Conservation (phyloP, 192 early-diverging fungal species). For the Coemansia sp. region DNA sequence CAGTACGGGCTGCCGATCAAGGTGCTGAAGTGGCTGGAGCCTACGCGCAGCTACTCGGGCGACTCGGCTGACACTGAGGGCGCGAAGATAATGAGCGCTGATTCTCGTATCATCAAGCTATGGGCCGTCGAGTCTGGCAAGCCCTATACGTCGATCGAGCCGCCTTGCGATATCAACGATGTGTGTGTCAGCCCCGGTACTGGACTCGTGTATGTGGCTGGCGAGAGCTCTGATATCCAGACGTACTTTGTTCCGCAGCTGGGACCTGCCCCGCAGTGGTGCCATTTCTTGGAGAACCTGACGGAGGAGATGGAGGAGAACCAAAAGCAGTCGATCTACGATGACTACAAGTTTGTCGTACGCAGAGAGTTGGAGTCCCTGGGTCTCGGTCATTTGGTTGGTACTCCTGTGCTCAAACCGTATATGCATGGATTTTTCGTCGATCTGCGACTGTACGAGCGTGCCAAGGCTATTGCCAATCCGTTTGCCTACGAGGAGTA, state of each 20-base stretch:
- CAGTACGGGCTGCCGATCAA: conserved; percentile 96
- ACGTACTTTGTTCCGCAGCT: conserved; percentile 91
- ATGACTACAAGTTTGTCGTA: conserved; percentile 98
- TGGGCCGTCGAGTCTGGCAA: conserved; percentile 88
- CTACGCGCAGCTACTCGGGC: conserved; percentile 22
- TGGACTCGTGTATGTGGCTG: conserved; percentile 88
- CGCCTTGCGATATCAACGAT: conserved; percentile 92
- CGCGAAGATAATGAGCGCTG: conserved; percentile 82
- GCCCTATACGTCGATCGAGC: conserved; percentile 91
- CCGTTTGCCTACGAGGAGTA: conserved; percentile 97
- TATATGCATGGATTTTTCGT: conserved; percentile 99
- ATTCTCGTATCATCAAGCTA: conserved; percentile 90
- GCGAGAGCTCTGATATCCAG: conserved; percentile 92
- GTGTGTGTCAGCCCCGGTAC: conserved; percentile 78
- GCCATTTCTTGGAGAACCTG: conserved; percentile 93
- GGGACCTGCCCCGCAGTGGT: conserved; percentile 92
- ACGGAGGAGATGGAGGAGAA: conserved; percentile 94
- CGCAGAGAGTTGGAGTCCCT: conserved; percentile 84
- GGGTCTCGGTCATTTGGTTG: conserved; percentile 89
- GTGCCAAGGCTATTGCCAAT: conserved; percentile 93
- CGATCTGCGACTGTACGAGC: conserved; percentile 93
- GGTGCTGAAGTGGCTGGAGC: conserved; percentile 76
- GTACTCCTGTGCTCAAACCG: conserved; percentile 88
- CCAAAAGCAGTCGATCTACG: conserved; percentile 83
- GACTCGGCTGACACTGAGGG: conserved; percentile 46